These are phyloP conservation scores for Stephania japonica DNA, from an alignment of 164 flowering plant species.

Conservation along the genomic window DNA sequence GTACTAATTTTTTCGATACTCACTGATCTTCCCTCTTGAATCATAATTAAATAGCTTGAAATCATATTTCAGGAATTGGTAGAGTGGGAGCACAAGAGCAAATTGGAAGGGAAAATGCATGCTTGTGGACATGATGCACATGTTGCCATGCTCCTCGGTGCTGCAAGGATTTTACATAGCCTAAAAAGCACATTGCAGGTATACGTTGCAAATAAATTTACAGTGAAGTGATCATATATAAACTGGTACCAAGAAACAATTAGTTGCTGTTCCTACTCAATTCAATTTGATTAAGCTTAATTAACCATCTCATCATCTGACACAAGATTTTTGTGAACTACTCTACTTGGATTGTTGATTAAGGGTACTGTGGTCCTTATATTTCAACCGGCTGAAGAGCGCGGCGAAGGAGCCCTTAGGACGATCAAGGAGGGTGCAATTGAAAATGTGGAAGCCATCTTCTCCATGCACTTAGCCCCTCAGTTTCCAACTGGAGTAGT, in stretches of 20 bases:
- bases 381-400: constrained; percentile 81
- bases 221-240: background rate
- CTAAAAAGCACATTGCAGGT: constrained; percentile 32
- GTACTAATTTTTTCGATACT: too few relatives aligned
- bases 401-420: constrained; percentile 45
- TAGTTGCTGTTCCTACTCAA: background rate
- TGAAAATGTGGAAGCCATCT: constrained; percentile 56
- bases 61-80: constrained; percentile 42
- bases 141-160: constrained; percentile 69
- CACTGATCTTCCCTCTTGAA: background rate
- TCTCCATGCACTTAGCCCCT: constrained; percentile 41
- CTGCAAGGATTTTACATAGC: constrained; percentile 50
- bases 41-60: too few relatives aligned
- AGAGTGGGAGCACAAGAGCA: constrained; percentile 66
- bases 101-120: constrained; percentile 60
- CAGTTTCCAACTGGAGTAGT: constrained; percentile 33
- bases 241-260: too few relatives aligned
- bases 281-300: background rate
- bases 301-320: background rate
- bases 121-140: constrained; percentile 78
- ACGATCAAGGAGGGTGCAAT: constrained; percentile 62
- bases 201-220: background rate
- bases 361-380: constrained; percentile 67
- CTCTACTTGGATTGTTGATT: background rate
- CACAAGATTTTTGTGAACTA: background rate